Percentiles rank a stretch among this genome's conserved stretches.
These are phyloP conservation scores for Teratosphaeriaceae sp. DNA, from an alignment of 2,329 filamentous ascomycete genomes.

Conservation along the genomic window DNA sequence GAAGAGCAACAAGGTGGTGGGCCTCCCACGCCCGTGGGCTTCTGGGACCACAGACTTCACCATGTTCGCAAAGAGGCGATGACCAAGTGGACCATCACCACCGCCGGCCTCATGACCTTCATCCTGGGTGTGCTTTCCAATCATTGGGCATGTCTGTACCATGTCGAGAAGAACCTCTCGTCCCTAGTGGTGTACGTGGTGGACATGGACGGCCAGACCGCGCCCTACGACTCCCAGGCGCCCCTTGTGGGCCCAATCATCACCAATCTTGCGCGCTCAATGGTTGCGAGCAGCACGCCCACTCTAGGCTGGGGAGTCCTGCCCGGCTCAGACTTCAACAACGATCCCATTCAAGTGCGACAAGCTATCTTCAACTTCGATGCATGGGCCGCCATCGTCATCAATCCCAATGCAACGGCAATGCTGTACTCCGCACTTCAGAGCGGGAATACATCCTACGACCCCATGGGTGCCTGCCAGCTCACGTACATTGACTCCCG, in stretches of 20 bases:
- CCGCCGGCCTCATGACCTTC: slow-evolving; percentile 48
- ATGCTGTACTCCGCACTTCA: slow-evolving; percentile 50
- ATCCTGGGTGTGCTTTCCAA: slow-evolving; percentile 52
- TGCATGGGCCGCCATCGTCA: slow-evolving; percentile 55
- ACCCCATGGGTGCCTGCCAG: slow-evolving; percentile 53
- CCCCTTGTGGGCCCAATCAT: slow-evolving; percentile 54
- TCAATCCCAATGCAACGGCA: slow-evolving; percentile 56
- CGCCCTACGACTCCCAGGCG: slow-evolving; percentile 45
- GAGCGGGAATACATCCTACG: slow-evolving; percentile 52
- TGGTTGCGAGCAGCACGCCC: slow-evolving; percentile 33
- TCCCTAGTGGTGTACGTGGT: slow-evolving; percentile 52
- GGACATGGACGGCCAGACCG: slow-evolving; percentile 53
- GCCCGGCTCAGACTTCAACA: slow-evolving; percentile 45
- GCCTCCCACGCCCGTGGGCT: slow-evolving; percentile 32
- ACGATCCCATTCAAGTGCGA: slow-evolving; percentile 51
- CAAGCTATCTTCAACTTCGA: slow-evolving; percentile 54
- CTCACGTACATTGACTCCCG: slow-evolving; percentile 50
- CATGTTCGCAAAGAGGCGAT: slow-evolving; percentile 35
- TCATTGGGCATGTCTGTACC: slow-evolving; percentile 55
- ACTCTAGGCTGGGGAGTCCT: slow-evolving; percentile 47
- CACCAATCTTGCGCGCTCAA: slow-evolving; percentile 39
- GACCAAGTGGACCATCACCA: slow-evolving; percentile 37
- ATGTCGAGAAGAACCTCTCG: slow-evolving; percentile 43
- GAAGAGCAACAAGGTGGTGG: slow-evolving; percentile 8
- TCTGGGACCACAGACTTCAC: slow-evolving; percentile 38